Base-by-base conservation (phyloP, 345 rosid species). In the Pistacia vera region DNA sequence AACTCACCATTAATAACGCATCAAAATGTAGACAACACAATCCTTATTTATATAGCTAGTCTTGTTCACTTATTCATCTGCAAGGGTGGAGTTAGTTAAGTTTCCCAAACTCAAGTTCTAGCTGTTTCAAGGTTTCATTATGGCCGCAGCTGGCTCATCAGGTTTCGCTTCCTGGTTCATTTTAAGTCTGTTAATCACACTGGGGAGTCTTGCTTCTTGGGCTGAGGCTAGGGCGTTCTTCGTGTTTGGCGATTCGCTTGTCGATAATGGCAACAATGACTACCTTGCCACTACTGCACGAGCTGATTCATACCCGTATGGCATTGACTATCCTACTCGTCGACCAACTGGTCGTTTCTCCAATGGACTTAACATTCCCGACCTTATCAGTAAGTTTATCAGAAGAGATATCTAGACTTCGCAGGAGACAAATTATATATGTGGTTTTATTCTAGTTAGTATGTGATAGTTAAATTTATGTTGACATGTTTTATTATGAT, bases 361-460 rank as follows among this genome's bases (percentile, higher is more conserved):
- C 63, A 95, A 93, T 61, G 98, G 98, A 79, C 85, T 91, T 22
- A 93, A 91, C 85, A 90, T 95, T 61, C 95, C 97, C 11, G 98
- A 95, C 69, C 55, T 91, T 60, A 88, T 93, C 67, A 93, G 98
- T 93, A 81, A 28, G 81, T 17, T 64, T 68, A 36, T 73, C 36
- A 41, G 6, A 41, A 41, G 6, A 41, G 46, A 41, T 7, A 41
- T 25, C 0, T 25, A 41, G 46, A 41, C 46, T 41, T 44, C 13
- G 17, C 6, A 14, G 11, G 57, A 41, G 6, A 7, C 46, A 6
- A 41, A 41, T 18, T 14, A 49, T 49, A 3, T 5, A 13, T 14
- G 4, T 4, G n/a, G 5, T 12, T 22, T 61, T 46, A 4, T 55
- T 54, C 10, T 55, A 10, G 75, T 4, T 57, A 9, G 30, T 7